Base-by-base conservation (phyloP, 2,329 filamentous ascomycete genomes). In the Exophiala phaeomuriformis region DNA sequence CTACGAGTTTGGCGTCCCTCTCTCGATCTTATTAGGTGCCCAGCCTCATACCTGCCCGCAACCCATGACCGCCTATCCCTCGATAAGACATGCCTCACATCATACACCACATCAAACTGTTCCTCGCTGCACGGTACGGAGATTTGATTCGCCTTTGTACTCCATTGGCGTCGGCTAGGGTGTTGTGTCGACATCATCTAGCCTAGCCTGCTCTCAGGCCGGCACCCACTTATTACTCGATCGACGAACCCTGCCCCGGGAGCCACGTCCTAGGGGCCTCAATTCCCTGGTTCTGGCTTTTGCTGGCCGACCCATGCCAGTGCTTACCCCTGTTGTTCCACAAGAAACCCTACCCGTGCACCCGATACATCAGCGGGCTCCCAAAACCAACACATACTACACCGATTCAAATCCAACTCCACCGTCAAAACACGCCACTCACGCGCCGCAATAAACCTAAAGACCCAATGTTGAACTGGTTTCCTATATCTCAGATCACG, bases 61-160 rank as follows among this genome's bases (percentile, higher is more conserved):
- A 27, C n/a, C 12, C 4, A 41, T 27, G 19, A 19, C 19, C 19
- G 19, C 19, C 19, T 19, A 19, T 28, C 39, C 39, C 27, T 5
- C 39, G 39, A 41, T 27, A 41, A 41, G 5, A 9, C 10, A 5
- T 39, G 36, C 29, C 12, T 52, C 43, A 5, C 42, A 27, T 41
- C 29, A 40, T 28, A 33, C 42, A 36, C 28, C 12, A n/a, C 35
- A 42, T 19, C 29, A 19, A 10, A 5, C 10, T 48, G 27, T 19
- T 31, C 44, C n/a, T 47, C 52, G 12, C 36, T 35, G 52, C 49
- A n/a, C 43, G 41, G 39, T 40, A 40, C 56, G 56, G 56, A 58
- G 53, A 55, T 58, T 58, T 55, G 50, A 55, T 50, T 58, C 47
- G 49, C 51, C 35, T 49, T 43, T 56, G 56, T 56, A 51, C 50